Conservation (phyloP, 176 grass and related monocot genomes). For the Elymus sibiricus region DNA sequence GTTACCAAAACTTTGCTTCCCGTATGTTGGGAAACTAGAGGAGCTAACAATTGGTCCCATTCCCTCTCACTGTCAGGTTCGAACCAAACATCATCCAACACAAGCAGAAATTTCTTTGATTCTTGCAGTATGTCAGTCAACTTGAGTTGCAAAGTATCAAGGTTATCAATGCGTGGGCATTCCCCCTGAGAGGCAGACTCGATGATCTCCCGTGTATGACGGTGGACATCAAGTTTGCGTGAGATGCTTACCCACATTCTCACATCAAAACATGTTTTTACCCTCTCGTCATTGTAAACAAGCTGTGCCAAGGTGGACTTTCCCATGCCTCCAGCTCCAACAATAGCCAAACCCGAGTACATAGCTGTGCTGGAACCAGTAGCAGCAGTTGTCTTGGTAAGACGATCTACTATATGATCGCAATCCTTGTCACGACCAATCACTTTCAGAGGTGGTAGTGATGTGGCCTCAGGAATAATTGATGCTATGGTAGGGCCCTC, state of each 20-base stretch:
- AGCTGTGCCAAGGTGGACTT: neutral
- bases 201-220: neutral
- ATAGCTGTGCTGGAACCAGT: fast-evolving
- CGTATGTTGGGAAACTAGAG: neutral
- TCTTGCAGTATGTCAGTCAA: neutral
- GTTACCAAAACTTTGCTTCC: conserved; percentile 26
- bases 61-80: neutral
- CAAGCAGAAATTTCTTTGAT: neutral
- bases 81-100: conserved; percentile 8
- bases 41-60: neutral
- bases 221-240: neutral
- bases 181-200: neutral
- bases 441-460: neutral
- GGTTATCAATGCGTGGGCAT: neutral
- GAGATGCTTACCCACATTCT: neutral
- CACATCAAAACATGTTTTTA: neutral
- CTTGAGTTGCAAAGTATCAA: neutral
- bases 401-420: neutral
- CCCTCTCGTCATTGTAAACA: neutral
- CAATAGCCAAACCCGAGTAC: neutral
- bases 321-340: neutral
- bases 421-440: neutral
- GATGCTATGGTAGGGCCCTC: too few species aligned
- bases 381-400: neutral
- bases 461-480: neutral